Evolutionary conservation across 495 filamentous ascomycete species (phyloP).

Genomic region (Trichocladium uniseriatum): DNA sequence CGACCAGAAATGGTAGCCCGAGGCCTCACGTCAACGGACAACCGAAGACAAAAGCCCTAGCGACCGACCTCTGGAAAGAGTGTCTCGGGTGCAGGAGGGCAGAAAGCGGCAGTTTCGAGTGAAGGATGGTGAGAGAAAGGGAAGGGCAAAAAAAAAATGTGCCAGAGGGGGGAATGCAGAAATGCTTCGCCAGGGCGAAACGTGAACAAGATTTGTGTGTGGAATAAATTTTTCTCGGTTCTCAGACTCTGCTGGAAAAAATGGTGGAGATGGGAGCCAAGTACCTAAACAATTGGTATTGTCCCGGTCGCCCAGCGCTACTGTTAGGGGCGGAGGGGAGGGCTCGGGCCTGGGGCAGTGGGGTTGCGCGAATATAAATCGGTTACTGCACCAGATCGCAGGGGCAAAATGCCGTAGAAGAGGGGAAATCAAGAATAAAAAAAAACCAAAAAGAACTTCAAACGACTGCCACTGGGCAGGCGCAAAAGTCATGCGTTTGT

Average conservation of each 20-base stretch:
- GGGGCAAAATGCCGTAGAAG: no score
- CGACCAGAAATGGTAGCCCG: slow-evolving; percentile 9
- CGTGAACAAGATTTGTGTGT: slow-evolving; percentile 25
- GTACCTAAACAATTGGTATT: slow-evolving; percentile 20
- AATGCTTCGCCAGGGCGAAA: slow-evolving; percentile 20
- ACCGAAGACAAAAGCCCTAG: slow-evolving; percentile 15
- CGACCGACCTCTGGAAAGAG: slow-evolving; percentile 12
- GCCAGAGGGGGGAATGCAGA: slow-evolving; percentile 11
- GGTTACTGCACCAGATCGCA: slow-evolving; percentile 1
- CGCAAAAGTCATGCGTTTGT: no score
- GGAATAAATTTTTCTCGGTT: slow-evolving; percentile 32
- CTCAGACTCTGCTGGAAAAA: slow-evolving; percentile 18
- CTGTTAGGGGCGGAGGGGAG: not conserved
- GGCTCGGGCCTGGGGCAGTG: slow-evolving; percentile 13
- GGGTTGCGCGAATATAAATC: slow-evolving; percentile 28
- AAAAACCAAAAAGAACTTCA: no score
- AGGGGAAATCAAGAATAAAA: no score
- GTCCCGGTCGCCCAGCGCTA: not conserved
- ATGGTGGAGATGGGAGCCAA: slow-evolving; percentile 25
- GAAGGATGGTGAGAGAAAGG: slow-evolving; percentile 6
- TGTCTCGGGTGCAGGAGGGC: slow-evolving; percentile 9
- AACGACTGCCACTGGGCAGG: no score
- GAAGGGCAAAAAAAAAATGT: slow-evolving; percentile 14
- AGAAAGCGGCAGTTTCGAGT: slow-evolving; percentile 3
- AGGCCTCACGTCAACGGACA: slow-evolving; percentile 12